phyloP scores from a whole-genome alignment of 768 basidiomycete genomes.

The Gautieria morchelliformis region DNA sequence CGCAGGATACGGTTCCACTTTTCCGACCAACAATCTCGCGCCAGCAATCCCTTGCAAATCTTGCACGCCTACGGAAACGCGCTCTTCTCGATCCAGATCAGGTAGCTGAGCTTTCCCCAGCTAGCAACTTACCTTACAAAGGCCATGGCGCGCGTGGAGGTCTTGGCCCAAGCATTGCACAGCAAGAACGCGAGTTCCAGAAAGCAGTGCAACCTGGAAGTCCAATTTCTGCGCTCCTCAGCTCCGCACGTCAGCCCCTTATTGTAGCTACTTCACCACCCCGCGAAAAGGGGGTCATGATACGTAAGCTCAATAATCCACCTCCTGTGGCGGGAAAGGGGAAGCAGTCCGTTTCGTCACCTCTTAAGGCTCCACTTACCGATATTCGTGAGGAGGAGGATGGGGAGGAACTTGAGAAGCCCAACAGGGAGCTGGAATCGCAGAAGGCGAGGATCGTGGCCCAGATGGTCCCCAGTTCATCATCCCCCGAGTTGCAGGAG shows the following conservation, averaged over 20 bases:
- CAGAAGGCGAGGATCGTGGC: conserved; percentile 92
- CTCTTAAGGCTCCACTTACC: conserved; percentile 21
- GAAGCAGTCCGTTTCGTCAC: conserved; percentile 2
- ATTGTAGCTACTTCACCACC: conserved; percentile 38
- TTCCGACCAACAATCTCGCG: conserved; percentile 57
- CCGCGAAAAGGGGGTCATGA: conserved; percentile 8
- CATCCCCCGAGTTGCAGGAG: conserved; percentile 26
- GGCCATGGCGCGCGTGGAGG: conserved; percentile 1
- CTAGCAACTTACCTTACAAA: background rate
- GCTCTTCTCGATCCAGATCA: conserved; percentile 60
- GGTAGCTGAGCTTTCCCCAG: conserved; percentile 27
- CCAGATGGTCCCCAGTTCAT: conserved; percentile 66
- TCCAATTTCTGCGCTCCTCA: conserved; percentile 86
- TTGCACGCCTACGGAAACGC: conserved; percentile 52
- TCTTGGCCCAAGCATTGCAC: conserved; percentile 38
- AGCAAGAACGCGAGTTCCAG: conserved; percentile 95
- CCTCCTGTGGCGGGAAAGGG: conserved; percentile 12
- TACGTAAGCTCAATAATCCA: conserved; percentile 15
- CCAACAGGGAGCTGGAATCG: conserved; percentile 58
- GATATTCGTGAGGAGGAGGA: conserved; percentile 40
- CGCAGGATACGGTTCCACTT: conserved; percentile 66
- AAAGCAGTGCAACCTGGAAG: conserved; percentile 91
- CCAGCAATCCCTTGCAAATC: conserved; percentile 55
- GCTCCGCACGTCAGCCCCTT: conserved; percentile 80
- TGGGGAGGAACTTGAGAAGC: conserved; percentile 27